Evolutionary conservation across 352 stramenopile species (phyloP).

Genomic region (Globisporangium uncinulatum): DNA sequence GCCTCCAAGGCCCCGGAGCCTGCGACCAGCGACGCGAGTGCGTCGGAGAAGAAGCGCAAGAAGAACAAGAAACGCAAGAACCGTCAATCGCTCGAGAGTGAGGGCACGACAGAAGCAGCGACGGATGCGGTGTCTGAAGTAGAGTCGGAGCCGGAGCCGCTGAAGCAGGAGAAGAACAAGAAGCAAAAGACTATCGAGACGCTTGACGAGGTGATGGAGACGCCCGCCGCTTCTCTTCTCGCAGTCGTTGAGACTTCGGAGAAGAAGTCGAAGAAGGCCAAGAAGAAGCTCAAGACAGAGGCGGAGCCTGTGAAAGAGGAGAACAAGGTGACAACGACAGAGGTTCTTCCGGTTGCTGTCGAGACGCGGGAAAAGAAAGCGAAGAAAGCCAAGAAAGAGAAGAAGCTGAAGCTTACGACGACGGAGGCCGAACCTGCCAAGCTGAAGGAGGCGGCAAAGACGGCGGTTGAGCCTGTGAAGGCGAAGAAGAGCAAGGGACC

Average conservation of each 20-base stretch:
- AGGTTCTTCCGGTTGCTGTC: not conserved
- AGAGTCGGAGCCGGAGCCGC: slow-evolving; percentile 7
- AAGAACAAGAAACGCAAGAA: slow-evolving; percentile 43
- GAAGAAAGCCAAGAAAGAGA: slow-evolving; percentile 16
- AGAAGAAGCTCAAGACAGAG: slow-evolving; percentile 25
- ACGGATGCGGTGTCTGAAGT: not conserved
- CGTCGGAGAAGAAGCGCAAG: slow-evolving; percentile 24
- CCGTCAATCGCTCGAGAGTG: slow-evolving; percentile 19
- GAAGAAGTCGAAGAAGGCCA: slow-evolving; percentile 16
- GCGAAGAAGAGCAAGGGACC: slow-evolving; percentile 15
- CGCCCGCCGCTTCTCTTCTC: not conserved
- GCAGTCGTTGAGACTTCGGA: not conserved
- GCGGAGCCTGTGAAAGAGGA: slow-evolving; percentile 6
- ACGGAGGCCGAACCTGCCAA: not conserved
- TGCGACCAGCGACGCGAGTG: slow-evolving; percentile 1
- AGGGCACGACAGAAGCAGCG: slow-evolving; percentile 5
- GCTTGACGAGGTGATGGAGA: slow-evolving; percentile 1
- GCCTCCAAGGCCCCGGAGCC: not conserved
- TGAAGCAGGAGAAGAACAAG: slow-evolving; percentile 21
- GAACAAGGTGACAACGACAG: slow-evolving; percentile 1
- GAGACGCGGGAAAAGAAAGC: slow-evolving; percentile 15
- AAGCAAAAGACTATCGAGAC: slow-evolving; percentile 21
- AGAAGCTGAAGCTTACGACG: slow-evolving; percentile 8
- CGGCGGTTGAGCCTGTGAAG: slow-evolving; percentile 9
- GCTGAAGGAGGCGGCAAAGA: slow-evolving; percentile 7